A percentile compares a stretch with the other conserved stretches of the same genome.
These are phyloP conservation scores for Scheffersomyces cryptocercus DNA, from an alignment of 1,139 yeast species.

Conservation along the genomic window DNA sequence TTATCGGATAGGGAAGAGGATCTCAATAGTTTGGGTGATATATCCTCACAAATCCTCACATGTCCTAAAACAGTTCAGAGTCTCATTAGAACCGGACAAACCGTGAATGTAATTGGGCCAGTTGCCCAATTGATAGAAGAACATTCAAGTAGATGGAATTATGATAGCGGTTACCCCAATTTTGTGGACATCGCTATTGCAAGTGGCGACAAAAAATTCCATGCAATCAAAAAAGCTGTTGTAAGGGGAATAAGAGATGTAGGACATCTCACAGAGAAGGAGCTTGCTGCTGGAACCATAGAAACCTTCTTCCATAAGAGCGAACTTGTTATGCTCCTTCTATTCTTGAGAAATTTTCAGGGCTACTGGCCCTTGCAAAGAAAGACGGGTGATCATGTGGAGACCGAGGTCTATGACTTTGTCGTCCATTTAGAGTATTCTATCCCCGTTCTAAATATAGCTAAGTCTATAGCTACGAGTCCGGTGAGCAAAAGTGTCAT, in stretches of 20 bases:
- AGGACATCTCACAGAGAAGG: conserved; percentile 43
- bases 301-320: conserved; percentile 25
- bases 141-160: conserved; percentile 27
- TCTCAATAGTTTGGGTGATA: conserved; percentile 52
- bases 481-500: conserved; percentile 20
- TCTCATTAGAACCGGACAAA: conserved; percentile 36
- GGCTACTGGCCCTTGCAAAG: conserved; percentile 57
- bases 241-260: conserved; percentile 42
- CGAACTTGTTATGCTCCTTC: conserved; percentile 38
- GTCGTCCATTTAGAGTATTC: conserved; percentile 51
- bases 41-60: conserved; percentile 63
- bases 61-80: conserved; percentile 57
- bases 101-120: conserved; percentile 50
- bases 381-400: conserved; percentile 70
- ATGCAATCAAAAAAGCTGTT: conserved; percentile 32
- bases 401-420: conserved; percentile 52
- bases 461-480: conserved; percentile 43
- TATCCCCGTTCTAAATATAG: conserved; percentile 46
- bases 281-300: conserved; percentile 19
- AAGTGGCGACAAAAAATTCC: conserved; percentile 16
- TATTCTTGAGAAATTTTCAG: conserved; percentile 53
- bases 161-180: conserved; percentile 30
- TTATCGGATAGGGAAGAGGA: conserved; percentile 66
- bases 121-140: conserved; percentile 47
- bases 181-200: conserved; percentile 25